Conservation (phyloP, 345 rosid genomes). For the Lumnitzera littorea region DNA sequence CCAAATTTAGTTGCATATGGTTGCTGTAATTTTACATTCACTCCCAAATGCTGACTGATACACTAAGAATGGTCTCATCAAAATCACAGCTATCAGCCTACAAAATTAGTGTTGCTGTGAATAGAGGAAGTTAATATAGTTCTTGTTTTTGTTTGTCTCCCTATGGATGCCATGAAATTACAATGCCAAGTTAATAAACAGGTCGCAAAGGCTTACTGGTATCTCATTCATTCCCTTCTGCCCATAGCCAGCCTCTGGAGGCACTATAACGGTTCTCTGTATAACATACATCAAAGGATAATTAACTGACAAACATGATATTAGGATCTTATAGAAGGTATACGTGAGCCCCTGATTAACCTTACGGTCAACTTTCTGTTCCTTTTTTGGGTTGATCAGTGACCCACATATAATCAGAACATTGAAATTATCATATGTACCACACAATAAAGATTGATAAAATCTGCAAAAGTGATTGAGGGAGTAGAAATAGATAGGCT, state of each 20-base stretch:
- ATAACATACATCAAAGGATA: constrained; percentile 1
- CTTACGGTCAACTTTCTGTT: neutral
- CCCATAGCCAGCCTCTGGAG: constrained; percentile 84
- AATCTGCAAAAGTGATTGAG: neutral
- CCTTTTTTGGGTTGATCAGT: neutral
- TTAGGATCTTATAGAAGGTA: too few species aligned
- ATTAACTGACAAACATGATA: constrained; percentile 1
- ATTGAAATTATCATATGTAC: too few species aligned
- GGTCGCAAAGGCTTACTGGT: constrained; percentile 34
- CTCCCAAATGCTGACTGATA: too few species aligned
- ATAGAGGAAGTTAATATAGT: too few species aligned
- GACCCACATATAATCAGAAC: neutral
- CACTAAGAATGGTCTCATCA: too few species aligned
- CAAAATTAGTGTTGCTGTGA: too few species aligned
- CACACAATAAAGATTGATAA: neutral
- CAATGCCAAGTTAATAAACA: neutral
- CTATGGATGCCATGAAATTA: too few species aligned
- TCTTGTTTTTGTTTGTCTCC: too few species aligned
- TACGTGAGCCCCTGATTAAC: too few species aligned
- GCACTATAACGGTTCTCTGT: constrained; percentile 82
- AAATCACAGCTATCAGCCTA: too few species aligned
- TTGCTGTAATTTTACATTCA: too few species aligned
- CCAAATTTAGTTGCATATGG: too few species aligned
- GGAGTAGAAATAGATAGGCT: neutral
- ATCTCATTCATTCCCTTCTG: constrained; percentile 86